These are phyloP conservation scores for Aspergillus coremiiformis DNA, from an alignment of 495 filamentous ascomycete genomes.

Conservation along the genomic window DNA sequence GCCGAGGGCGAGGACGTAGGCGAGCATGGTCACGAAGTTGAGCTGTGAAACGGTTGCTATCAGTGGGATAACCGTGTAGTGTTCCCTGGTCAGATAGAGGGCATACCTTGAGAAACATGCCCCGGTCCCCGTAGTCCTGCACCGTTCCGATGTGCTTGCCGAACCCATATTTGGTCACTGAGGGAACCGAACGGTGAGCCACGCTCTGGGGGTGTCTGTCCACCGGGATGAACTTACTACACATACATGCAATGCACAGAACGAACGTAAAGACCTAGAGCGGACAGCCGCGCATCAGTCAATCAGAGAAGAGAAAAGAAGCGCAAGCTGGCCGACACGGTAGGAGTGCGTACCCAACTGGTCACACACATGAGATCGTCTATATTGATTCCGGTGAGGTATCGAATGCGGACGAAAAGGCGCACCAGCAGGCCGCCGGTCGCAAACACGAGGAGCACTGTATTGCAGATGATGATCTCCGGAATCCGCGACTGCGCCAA, in stretches of 20 bases:
- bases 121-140: neutral
- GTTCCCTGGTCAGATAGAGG: neutral
- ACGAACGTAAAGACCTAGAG: slow-evolving; percentile 17
- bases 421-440: slow-evolving; percentile 12
- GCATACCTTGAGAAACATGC: slow-evolving; percentile 19
- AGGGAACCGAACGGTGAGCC: neutral
- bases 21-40: slow-evolving; percentile 17
- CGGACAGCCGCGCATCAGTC: neutral
- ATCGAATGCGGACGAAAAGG: slow-evolving; percentile 16
- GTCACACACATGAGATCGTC: slow-evolving; percentile 18
- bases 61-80: neutral
- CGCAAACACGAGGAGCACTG: slow-evolving; percentile 9
- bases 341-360: slow-evolving; percentile 11
- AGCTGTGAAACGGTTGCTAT: slow-evolving; percentile 3
- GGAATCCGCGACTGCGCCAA: slow-evolving; percentile 20
- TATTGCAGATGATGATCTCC: slow-evolving; percentile 16
- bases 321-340: neutral
- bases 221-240: slow-evolving; percentile 9
- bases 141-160: slow-evolving; percentile 18
- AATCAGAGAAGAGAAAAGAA: neutral
- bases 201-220: neutral
- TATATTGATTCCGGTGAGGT: slow-evolving; percentile 15
- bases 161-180: slow-evolving; percentile 21
- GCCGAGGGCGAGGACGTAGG: slow-evolving; percentile 15
- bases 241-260: slow-evolving; percentile 13